A percentile compares a stretch with the other conserved stretches of the same genome.
These are phyloP conservation scores for Syzygium aromaticum DNA, from an alignment of 345 rosid genomes.

Conservation along the genomic window DNA sequence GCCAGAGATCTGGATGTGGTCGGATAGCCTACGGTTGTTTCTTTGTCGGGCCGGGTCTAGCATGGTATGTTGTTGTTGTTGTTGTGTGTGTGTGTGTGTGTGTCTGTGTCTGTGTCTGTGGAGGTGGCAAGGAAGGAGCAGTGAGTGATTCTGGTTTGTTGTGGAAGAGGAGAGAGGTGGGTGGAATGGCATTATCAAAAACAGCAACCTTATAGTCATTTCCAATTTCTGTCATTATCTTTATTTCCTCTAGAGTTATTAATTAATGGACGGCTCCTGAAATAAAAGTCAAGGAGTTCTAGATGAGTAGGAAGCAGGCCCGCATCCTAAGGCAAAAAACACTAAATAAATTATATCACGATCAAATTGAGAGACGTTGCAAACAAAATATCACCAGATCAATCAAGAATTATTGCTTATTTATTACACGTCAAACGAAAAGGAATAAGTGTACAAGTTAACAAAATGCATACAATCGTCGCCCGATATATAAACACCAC, in stretches of 20 bases:
- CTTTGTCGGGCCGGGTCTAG: constrained; percentile 10
- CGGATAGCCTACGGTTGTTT: constrained; percentile 16
- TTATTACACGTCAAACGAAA: not conserved
- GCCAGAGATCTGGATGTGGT: not conserved
- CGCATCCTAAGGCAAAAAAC: not conserved
- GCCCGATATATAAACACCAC: not conserved
- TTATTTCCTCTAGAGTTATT: not conserved
- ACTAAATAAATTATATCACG: not conserved
- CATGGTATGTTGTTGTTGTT: constrained; percentile 22
- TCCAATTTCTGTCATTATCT: not conserved
- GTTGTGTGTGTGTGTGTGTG: not conserved
- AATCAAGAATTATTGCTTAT: not conserved
- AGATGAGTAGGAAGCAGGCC: not conserved
- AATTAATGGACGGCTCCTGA: not conserved
- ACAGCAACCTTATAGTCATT: not conserved
- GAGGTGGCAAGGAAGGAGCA: not conserved
- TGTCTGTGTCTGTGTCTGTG: not conserved
- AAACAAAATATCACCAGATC: not conserved
- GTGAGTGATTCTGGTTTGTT: not conserved
- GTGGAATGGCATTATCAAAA: not conserved
- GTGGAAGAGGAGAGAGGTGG: not conserved
- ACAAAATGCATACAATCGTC: not conserved
- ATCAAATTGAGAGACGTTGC: not conserved
- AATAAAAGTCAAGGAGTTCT: not conserved
- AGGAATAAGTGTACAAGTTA: not conserved